Evolutionary conservation across 495 filamentous ascomycete genomes (phyloP).

Genomic region (Ascobolus immersus): DNA sequence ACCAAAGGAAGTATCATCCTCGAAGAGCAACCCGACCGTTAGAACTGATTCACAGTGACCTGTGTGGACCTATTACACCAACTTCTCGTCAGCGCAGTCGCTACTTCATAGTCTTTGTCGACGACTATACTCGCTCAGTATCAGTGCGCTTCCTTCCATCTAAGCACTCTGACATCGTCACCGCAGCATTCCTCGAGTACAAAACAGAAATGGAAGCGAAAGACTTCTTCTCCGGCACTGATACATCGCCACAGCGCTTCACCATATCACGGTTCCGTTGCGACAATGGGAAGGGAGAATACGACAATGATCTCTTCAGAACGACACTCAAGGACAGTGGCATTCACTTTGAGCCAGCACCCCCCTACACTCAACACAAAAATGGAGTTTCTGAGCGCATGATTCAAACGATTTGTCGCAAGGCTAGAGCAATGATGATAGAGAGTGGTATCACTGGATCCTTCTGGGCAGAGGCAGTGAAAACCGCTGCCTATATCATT

Average conservation of each 20-base stretch:
- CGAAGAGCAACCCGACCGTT: not conserved
- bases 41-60: constrained; percentile 1
- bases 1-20: too few relatives aligned
- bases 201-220: too few relatives aligned
- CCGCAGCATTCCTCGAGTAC: too few relatives aligned
- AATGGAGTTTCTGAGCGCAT: constrained; percentile 4
- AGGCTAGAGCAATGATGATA: constrained; percentile 1
- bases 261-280: not conserved
- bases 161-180: not conserved
- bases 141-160: not conserved
- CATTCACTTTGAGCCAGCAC: constrained; percentile 1
- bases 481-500: constrained; percentile 1
- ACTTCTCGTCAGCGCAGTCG: not conserved
- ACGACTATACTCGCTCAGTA: not conserved
- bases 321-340: not conserved
- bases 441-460: not conserved
- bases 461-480: constrained; percentile 2
- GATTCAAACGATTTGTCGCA: constrained; percentile 2
- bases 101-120: constrained; percentile 2
- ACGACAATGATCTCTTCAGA: not conserved
- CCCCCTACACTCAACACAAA: constrained; percentile 1
- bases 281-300: constrained; percentile 5
- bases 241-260: not conserved
- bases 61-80: not conserved
- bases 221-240: too few relatives aligned